Conservation (phyloP, 805 yeast genomes). For the Metschnikowia anglica region DNA sequence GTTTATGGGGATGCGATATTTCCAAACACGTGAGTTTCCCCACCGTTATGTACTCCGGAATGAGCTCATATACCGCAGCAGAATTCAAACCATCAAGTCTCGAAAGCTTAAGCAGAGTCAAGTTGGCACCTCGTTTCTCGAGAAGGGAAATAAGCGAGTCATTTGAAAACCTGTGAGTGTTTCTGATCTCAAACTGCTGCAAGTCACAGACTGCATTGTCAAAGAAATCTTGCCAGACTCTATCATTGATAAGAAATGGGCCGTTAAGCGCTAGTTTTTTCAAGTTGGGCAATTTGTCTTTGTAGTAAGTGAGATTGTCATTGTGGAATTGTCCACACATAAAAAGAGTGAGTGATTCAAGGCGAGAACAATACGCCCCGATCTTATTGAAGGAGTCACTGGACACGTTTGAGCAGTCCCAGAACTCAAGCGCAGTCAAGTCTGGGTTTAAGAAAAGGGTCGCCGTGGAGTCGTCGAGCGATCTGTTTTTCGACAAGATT, state of each 20-base stretch:
- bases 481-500: slow-evolving; percentile 79
- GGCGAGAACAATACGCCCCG: slow-evolving; percentile 74
- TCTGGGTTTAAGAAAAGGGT: slow-evolving; percentile 68
- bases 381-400: slow-evolving; percentile 64
- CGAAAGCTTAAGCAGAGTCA: slow-evolving; percentile 60
- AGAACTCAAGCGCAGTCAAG: slow-evolving; percentile 60
- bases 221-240: slow-evolving; percentile 76
- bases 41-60: slow-evolving; percentile 57
- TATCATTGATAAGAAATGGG: slow-evolving; percentile 77
- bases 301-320: slow-evolving; percentile 64
- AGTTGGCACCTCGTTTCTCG: slow-evolving; percentile 51
- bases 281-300: slow-evolving; percentile 56
- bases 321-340: slow-evolving; percentile 95
- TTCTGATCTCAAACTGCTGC: slow-evolving; percentile 59
- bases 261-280: slow-evolving; percentile 73
- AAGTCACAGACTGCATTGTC: slow-evolving; percentile 54
- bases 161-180: slow-evolving; percentile 80
- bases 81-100: slow-evolving; percentile 71
- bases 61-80: slow-evolving; percentile 53
- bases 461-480: slow-evolving; percentile 70
- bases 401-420: slow-evolving; percentile 88
- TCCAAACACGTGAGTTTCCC: slow-evolving; percentile 56
- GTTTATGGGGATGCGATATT: slow-evolving; percentile 65
- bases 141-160: slow-evolving; percentile 62
- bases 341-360: slow-evolving; percentile 62